Base-by-base conservation (phyloP, 176 grass and related monocot species). In the Oryza meridionalis region DNA sequence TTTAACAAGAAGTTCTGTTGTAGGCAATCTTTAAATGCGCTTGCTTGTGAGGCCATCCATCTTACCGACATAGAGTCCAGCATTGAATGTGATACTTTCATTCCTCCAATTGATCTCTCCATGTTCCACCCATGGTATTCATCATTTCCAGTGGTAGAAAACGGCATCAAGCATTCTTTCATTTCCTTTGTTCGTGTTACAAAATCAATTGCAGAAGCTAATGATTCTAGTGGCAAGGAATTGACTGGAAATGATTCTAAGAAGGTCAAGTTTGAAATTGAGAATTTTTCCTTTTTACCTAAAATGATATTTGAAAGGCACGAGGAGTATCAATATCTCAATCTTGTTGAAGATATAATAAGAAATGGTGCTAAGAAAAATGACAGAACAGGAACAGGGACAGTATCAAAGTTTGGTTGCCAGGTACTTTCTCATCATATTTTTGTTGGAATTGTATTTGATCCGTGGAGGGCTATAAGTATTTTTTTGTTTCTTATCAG, bases 311-410 rank as follows among this genome's bases (percentile, higher is more conserved):
- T 88, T 72, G 82, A 94, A 61, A 85, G 53, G 22, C 94, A 97
- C 84, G 91, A 86, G 75, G 94, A 97, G 58, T 94, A 88, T 88
- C 73, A 86, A 10, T 97, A 97, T 87, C 86, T 97, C 19, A 87
- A 84, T 84, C 91, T 97, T 86, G 87, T 97, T 29, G 65, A 93
- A 84, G 91, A 93, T 88, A 92, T 97, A 83, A 77, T 97, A 84
- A 84, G 72, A 25, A 88, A 80, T 88, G 94, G 94, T 62, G 79
- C 89, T 37, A 77, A 67, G 27, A 97, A 90, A 88, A 94, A 88
- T 88, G 94, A 97, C 24, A 90, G 94, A 63, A 94, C 94, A 79
- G 94, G 91, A 75, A 97, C 91, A 22, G 94, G 94, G 75, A 97
- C 94, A 64, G 73, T 94, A 65, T 97, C 94, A 50, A 94, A 92